These are phyloP conservation scores for Carpinus viminea DNA, from an alignment of 306 rosid species.

Conservation along the genomic window DNA sequence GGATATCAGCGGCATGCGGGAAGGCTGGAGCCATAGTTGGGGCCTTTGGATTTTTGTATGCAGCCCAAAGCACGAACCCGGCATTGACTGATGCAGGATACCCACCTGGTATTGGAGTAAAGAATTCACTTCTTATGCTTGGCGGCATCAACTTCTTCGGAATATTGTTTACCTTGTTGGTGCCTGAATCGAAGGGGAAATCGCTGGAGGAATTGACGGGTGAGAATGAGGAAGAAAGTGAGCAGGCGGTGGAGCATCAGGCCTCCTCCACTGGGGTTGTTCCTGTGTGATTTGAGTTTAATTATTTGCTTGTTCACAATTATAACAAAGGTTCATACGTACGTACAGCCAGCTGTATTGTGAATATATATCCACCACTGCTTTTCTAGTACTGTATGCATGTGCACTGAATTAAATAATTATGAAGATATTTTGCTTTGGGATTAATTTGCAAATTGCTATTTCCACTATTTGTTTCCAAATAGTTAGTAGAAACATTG, in stretches of 20 bases:
- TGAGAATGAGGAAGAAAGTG: constrained; percentile 50
- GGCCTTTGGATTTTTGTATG: constrained; percentile 86
- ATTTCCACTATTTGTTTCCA: neutral
- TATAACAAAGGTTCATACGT: neutral
- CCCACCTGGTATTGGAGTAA: constrained; percentile 74
- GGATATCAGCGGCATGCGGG: too few species aligned
- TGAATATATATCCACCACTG: constrained; percentile 6
- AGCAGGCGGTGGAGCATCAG: constrained; percentile 7
- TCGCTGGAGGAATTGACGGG: constrained; percentile 88
- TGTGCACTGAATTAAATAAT: neutral
- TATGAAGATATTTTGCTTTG: constrained; percentile 17
- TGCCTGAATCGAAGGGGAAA: constrained; percentile 84
- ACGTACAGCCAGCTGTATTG: neutral
- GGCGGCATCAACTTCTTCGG: constrained; percentile 75
- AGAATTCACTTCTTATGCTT: constrained; percentile 62
- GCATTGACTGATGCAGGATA: constrained; percentile 50
- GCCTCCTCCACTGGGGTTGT: constrained; percentile 35
- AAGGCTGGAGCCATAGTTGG: constrained; percentile 87
- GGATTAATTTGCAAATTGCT: neutral
- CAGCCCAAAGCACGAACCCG: constrained; percentile 57
- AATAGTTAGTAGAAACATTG: too few species aligned
- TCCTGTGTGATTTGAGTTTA: constrained; percentile 40
- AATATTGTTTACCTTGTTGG: constrained; percentile 59
- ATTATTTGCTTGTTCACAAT: neutral
- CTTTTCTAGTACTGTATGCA: neutral